Conservation (phyloP, 2,329 filamentous ascomycete genomes). For the Chrysoporthe austroafricana region DNA sequence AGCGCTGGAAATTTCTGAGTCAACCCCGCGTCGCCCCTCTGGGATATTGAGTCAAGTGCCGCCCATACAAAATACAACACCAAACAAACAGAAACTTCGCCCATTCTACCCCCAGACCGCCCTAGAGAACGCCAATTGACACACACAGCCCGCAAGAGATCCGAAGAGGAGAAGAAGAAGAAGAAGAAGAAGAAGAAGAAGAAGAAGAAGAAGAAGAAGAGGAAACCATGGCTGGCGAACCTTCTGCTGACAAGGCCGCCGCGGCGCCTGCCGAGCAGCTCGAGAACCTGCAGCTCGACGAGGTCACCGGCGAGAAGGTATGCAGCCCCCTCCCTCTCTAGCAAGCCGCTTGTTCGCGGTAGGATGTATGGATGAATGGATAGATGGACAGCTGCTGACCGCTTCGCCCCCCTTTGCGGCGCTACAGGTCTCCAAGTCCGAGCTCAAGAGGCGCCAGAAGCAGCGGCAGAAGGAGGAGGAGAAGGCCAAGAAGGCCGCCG, state of each 20-base stretch:
- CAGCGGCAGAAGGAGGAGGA: conserved; percentile 82
- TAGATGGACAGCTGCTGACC: conserved; percentile 14
- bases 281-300: conserved; percentile 82
- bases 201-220: conserved; percentile 13
- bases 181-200: no score
- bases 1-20: conserved; percentile 10
- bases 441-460: conserved; percentile 97
- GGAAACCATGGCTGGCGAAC: conserved; percentile 30
- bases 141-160: background rate
- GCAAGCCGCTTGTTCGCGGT: no score
- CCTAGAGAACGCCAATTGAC: conserved; percentile 15
- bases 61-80: background rate
- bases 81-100: background rate
- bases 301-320: conserved; percentile 82
- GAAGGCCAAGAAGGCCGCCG: conserved; percentile 84
- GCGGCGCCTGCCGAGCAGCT: conserved; percentile 54
- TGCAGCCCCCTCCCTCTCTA: background rate
- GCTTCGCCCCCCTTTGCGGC: background rate
- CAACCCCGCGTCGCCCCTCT: conserved; percentile 6
- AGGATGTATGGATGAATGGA: background rate
- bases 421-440: conserved; percentile 71
- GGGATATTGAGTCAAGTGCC: background rate
- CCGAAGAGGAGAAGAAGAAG: background rate
- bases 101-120: background rate
- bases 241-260: conserved; percentile 23